Conservation (phyloP, 1,139 yeast genomes). For the Pichia sp. region DNA sequence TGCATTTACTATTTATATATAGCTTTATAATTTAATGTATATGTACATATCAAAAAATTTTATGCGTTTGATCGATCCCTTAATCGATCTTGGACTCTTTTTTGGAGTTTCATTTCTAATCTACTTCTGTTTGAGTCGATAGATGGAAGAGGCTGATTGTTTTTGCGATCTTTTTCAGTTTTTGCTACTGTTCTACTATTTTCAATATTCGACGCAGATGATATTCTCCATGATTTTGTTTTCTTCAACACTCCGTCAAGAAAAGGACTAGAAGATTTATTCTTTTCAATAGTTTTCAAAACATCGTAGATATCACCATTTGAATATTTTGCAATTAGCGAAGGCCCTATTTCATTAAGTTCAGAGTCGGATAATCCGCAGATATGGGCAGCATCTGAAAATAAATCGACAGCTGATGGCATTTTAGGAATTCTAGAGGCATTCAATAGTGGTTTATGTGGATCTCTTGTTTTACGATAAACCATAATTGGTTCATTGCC, state of each 20-base stretch:
- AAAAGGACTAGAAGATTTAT: conserved; percentile 12
- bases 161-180: too few species aligned
- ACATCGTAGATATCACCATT: conserved; percentile 12
- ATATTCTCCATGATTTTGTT: conserved; percentile 13
- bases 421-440: conserved; percentile 5
- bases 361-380: conserved; percentile 13
- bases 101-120: conserved; percentile 26
- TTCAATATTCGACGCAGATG: not conserved
- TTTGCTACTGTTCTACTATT: too few species aligned
- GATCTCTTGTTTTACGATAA: conserved; percentile 5
- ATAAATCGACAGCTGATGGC: conserved; percentile 11
- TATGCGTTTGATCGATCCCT: conserved; percentile 13
- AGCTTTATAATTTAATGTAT: not conserved
- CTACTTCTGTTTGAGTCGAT: conserved; percentile 30
- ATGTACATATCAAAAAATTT: not conserved
- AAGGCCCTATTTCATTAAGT: conserved; percentile 11
- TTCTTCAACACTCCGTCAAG: conserved; percentile 14
- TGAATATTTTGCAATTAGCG: conserved; percentile 11
- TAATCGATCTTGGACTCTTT: conserved; percentile 25
- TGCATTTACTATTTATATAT: not conserved
- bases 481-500: conserved; percentile 1
- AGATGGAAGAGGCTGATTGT: too few species aligned
- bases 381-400: conserved; percentile 14
- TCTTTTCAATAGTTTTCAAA: not conserved
- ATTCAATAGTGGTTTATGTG: not conserved